Base-by-base conservation (phyloP, 331 rosid genomes). In the Dryas integrifolia region DNA sequence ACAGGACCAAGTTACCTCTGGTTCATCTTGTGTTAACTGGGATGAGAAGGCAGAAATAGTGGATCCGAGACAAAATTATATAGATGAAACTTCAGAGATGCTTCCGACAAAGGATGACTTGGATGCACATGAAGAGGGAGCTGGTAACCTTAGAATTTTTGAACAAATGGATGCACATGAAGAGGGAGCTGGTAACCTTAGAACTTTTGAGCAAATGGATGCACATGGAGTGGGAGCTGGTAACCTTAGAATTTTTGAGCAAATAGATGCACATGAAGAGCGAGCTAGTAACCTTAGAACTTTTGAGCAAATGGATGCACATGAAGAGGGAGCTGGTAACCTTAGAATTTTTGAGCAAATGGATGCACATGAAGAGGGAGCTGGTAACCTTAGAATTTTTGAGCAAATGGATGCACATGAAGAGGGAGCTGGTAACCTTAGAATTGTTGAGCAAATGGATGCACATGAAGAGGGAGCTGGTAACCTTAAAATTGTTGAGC, bases 1-100 rank as follows among this genome's bases (percentile, higher is more conserved):
- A 78, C 92, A 80, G 64, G 90, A 88, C 73, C 81, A 79, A 73
- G 74, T 79, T 72, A 91, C 87, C 70, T 89, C 86, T 16, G 58
- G 83, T 75, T 75, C 88, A 49, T 89, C 91, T 55, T 85, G 90
- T 83, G 96, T 92, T 69, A 88, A 89, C 39, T 92, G 97, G 96
- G 97, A 91, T 74, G 96, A 81, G 88, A 91, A 95, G 85, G 91
- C 85, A 69, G 97, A 95, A 77, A 89, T 95, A 68, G 65, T 89
- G 86, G 96, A 89, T 72, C 84, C 90, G 59, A 74, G 47, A 76
- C 79, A 82, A 43, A 78, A 49, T 82, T 80, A 78, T 74, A 56
- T 58, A 39, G 88, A 76, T 82, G 83, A 85, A 79, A 75, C 67
- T 73, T 64, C 81, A 56, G 84, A 79, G 68, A 68, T 65, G 71